A percentile compares a stretch with the other conserved stretches of the same genome.
These are phyloP conservation scores for Drechslera avenae DNA, from an alignment of 2,329 filamentous ascomycete genomes.

Conservation along the genomic window DNA sequence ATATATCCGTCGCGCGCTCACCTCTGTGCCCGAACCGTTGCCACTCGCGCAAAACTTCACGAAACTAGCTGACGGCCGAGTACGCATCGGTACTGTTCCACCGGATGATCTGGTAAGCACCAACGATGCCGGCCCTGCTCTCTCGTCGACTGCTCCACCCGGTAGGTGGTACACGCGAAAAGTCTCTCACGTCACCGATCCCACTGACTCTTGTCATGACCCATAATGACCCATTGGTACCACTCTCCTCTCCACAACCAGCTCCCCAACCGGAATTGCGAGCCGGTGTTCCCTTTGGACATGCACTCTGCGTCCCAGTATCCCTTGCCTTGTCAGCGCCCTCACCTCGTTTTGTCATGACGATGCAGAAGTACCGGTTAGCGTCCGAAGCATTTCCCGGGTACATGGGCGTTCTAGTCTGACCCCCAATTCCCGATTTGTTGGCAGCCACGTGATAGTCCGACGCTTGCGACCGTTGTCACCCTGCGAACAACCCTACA, in stretches of 20 bases:
- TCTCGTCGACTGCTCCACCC: constrained; percentile 9
- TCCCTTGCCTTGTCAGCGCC: neutral
- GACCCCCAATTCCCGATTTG: no score
- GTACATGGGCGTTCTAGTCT: no score
- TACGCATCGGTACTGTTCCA: constrained; percentile 4
- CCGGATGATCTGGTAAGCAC: constrained; percentile 13
- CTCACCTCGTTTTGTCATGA: neutral
- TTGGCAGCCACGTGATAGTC: neutral
- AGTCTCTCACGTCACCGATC: constrained; percentile 17
- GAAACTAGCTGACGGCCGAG: neutral
- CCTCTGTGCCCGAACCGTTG: constrained; percentile 4
- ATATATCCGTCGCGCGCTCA: constrained; percentile 4
- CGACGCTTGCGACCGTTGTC: no score
- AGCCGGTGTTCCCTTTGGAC: constrained; percentile 6
- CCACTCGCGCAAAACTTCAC: constrained; percentile 7
- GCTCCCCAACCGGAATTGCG: constrained; percentile 7
- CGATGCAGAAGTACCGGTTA: neutral
- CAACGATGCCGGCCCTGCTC: neutral
- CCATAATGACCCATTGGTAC: constrained; percentile 6
- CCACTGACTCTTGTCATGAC: neutral
- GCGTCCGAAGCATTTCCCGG: no score
- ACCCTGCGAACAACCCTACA: no score
- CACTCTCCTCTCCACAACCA: constrained; percentile 3
- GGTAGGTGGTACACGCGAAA: constrained; percentile 13
- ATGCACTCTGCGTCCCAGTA: constrained; percentile 1